Conservation (phyloP, 2,329 filamentous ascomycete species). For the Claviceps monticola region DNA sequence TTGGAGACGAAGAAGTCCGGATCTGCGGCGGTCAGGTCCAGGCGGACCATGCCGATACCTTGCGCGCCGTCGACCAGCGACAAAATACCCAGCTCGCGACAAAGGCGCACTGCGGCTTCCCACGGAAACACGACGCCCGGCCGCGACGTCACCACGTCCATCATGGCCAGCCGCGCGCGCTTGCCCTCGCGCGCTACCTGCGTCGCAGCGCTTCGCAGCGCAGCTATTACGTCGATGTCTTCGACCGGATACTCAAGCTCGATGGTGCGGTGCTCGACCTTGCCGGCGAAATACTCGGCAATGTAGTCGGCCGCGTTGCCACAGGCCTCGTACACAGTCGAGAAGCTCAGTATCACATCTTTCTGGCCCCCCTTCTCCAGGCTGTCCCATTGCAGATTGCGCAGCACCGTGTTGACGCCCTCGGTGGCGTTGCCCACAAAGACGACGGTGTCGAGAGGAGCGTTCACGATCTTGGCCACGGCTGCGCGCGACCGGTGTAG, state of each 20-base stretch:
- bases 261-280: conserved; percentile 38
- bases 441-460: conserved; percentile 51
- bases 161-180: conserved; percentile 49
- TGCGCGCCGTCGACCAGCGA: conserved; percentile 78
- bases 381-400: conserved; percentile 61
- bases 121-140: conserved; percentile 75
- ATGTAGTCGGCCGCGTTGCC: conserved; percentile 59
- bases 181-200: conserved; percentile 40
- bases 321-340: conserved; percentile 65
- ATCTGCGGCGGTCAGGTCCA: conserved; percentile 53
- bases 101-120: conserved; percentile 49
- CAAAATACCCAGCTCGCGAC: conserved; percentile 51
- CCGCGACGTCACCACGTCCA: conserved; percentile 67
- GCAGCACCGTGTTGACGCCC: conserved; percentile 65
- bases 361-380: conserved; percentile 19
- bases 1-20: conserved; percentile 83
- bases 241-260: conserved; percentile 52
- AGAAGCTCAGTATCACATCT: conserved; percentile 69
- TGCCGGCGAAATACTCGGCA: conserved; percentile 45
- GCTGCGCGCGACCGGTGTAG: conserved; percentile 56
- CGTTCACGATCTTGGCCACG: conserved; percentile 52
- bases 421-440: conserved; percentile 73
- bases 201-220: conserved; percentile 46
- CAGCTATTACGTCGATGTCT: conserved; percentile 49
- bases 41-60: conserved; percentile 61